Evolutionary conservation across 305 asterid genomes (phyloP).

Genomic region (Fraxinus angustifolia): DNA sequence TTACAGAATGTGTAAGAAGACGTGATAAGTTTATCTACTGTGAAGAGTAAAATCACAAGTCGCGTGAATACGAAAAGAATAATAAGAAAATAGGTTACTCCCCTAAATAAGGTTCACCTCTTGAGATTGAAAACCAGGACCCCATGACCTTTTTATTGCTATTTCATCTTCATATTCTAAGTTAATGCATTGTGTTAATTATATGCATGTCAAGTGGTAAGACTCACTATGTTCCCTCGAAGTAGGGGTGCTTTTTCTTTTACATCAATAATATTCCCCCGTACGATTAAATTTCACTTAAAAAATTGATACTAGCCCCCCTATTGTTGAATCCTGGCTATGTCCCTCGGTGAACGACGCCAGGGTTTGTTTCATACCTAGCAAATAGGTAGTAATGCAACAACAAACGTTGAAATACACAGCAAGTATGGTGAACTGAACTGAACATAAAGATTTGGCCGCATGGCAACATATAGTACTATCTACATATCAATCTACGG

Average conservation of each 20-base stretch:
- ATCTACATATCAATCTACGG: background rate
- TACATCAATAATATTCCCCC: background rate
- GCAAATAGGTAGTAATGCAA: background rate
- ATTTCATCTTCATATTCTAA: background rate
- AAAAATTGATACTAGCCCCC: background rate
- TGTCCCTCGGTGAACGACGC: background rate
- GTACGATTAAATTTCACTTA: no score
- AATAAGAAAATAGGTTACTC: background rate
- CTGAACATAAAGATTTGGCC: background rate
- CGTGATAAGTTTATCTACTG: background rate
- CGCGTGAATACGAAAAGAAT: background rate
- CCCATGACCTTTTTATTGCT: background rate
- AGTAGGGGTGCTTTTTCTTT: background rate
- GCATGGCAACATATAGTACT: background rate
- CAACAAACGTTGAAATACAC: background rate
- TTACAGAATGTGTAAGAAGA: background rate
- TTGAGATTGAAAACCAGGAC: background rate
- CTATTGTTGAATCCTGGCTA: background rate
- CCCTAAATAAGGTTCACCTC: background rate
- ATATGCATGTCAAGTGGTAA: background rate
- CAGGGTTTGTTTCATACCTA: constrained; percentile 1
- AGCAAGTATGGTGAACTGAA: background rate
- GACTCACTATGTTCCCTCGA: background rate
- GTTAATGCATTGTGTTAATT: background rate
- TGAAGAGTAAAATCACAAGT: background rate